phyloP scores from a whole-genome alignment of 2,329 filamentous ascomycete species.

The Celoporthe dispersa region DNA sequence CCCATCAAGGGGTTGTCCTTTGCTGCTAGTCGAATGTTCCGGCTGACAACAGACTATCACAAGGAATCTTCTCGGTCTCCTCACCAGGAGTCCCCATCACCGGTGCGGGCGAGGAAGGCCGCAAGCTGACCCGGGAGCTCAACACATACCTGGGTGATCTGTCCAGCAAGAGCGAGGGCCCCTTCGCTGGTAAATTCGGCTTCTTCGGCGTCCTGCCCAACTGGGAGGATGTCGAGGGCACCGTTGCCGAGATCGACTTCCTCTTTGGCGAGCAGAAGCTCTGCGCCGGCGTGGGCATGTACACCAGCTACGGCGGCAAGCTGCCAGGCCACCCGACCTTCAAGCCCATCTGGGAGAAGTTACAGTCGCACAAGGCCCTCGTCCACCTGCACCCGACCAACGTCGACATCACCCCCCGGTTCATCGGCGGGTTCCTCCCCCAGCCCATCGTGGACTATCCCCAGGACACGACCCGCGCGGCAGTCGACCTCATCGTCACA shows the following conservation, averaged over 20 bases:
- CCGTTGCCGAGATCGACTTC: constrained; percentile 34
- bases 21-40: background rate
- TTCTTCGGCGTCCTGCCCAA: constrained; percentile 36
- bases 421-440: constrained; percentile 31
- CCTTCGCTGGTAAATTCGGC: constrained; percentile 29
- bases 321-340: constrained; percentile 34
- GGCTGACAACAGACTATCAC: constrained; percentile 30
- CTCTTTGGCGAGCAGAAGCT: constrained; percentile 34
- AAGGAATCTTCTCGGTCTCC: constrained; percentile 37
- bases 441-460: constrained; percentile 42
- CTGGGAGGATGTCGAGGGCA: constrained; percentile 35
- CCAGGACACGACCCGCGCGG: constrained; percentile 48
- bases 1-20: background rate
- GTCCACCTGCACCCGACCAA: constrained; percentile 36
- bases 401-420: constrained; percentile 24
- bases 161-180: constrained; percentile 15
- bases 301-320: constrained; percentile 34
- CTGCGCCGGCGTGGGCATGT: constrained; percentile 33
- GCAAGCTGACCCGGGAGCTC: constrained; percentile 24
- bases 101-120: constrained; percentile 25
- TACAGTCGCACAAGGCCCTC: constrained; percentile 34
- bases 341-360: constrained; percentile 35
- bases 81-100: constrained; percentile 27
- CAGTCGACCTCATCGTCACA: constrained; percentile 45
- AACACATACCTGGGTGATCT: constrained; percentile 25